Evolutionary conservation across 2,329 filamentous ascomycete species (phyloP).

Genomic region (Claviceps purpurea): DNA sequence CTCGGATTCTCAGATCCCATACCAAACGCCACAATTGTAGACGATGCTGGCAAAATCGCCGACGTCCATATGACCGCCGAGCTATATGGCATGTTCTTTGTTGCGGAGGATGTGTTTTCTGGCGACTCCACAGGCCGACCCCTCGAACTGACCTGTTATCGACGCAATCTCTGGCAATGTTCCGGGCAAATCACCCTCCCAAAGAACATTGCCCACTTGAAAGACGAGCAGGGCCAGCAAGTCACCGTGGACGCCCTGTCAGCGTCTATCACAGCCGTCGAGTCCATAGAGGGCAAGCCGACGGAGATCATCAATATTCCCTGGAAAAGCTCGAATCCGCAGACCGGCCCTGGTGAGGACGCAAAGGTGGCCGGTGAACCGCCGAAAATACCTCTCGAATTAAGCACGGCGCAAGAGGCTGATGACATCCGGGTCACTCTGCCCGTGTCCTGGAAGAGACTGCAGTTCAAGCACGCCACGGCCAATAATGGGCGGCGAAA

Average conservation of each 20-base stretch:
- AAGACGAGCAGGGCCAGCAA: constrained; percentile 63
- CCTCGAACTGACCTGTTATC: constrained; percentile 84
- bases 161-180: constrained; percentile 89
- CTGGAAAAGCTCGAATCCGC: constrained; percentile 68
- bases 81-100: constrained; percentile 79
- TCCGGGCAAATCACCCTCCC: constrained; percentile 76
- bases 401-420: constrained; percentile 49
- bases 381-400: constrained; percentile 40
- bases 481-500: constrained; percentile 92
- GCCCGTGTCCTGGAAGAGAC: constrained; percentile 80
- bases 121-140: constrained; percentile 43
- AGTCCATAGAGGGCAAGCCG: constrained; percentile 81
- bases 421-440: constrained; percentile 69
- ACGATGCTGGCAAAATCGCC: constrained; percentile 49
- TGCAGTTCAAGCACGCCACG: constrained; percentile 93
- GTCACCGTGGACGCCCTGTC: constrained; percentile 66
- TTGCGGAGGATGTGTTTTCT: constrained; percentile 68
- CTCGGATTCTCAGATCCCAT: constrained; percentile 58
- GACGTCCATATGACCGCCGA: constrained; percentile 59
- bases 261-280: constrained; percentile 70
- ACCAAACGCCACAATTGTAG: constrained; percentile 47
- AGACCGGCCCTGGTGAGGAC: constrained; percentile 31
- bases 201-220: constrained; percentile 53
- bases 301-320: constrained; percentile 95
- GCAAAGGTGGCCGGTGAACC: constrained; percentile 36